A percentile compares a stretch with the other conserved stretches of the same genome.
Evolutionary conservation across 495 filamentous ascomycete species (phyloP).

Genomic region (Eremomyces bilateralis): DNA sequence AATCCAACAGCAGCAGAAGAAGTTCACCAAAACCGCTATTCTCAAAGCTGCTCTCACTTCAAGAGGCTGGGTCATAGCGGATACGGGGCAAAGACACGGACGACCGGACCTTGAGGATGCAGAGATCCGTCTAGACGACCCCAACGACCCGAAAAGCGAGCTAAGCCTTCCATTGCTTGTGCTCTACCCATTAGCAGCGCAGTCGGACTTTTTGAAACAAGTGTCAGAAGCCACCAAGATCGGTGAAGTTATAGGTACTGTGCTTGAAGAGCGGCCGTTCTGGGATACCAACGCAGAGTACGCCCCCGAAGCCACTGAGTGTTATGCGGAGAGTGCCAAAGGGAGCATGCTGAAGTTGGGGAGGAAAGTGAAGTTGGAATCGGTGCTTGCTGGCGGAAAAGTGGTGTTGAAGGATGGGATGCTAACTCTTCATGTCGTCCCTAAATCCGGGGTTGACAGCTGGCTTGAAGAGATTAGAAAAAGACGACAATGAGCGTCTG

Average conservation of each 20-base stretch:
- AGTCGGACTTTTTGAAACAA: conserved; percentile 76
- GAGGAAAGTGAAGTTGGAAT: conserved; percentile 56
- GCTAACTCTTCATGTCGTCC: conserved; percentile 60
- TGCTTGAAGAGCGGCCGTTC: conserved; percentile 41
- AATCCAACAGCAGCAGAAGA: conserved; percentile 25
- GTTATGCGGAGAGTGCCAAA: conserved; percentile 61
- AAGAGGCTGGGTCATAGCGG: conserved; percentile 42
- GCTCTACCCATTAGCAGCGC: conserved; percentile 56
- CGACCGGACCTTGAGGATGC: conserved; percentile 51
- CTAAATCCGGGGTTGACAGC: conserved; percentile 35
- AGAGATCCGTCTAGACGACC: conserved; percentile 34
- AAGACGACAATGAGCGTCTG: no score
- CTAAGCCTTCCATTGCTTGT: conserved; percentile 62
- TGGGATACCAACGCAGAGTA: conserved; percentile 66
- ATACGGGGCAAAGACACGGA: conserved; percentile 42
- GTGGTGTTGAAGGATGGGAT: conserved; percentile 75
- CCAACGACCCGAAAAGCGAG: conserved; percentile 43
- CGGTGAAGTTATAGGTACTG: conserved; percentile 51
- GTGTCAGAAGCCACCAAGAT: conserved; percentile 53
- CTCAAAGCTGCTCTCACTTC: conserved; percentile 50
- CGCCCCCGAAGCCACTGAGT: conserved; percentile 42
- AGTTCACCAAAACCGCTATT: conserved; percentile 31
- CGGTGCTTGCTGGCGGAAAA: conserved; percentile 53
- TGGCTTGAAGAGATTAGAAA: conserved; percentile 71
- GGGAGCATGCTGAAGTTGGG: conserved; percentile 78